A percentile compares a stretch with the other conserved stretches of the same genome.
Conservation (phyloP, 2,329 filamentous ascomycete species). For the Lecanicillium sp. region DNA sequence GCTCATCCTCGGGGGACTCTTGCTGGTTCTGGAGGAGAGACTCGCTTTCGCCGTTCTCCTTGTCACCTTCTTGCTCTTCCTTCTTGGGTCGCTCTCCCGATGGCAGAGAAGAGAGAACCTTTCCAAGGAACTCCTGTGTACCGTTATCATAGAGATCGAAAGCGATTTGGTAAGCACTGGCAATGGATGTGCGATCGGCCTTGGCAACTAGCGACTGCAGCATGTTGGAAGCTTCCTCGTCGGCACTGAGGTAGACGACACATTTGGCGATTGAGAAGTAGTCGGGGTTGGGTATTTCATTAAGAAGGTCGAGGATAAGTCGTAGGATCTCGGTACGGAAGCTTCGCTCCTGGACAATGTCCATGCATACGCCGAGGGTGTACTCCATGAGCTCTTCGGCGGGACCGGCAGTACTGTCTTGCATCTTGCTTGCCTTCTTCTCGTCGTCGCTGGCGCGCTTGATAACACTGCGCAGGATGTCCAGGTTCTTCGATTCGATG, state of each 20-base stretch:
- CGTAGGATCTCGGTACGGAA: slow-evolving; percentile 79
- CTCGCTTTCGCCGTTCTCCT: slow-evolving; percentile 39
- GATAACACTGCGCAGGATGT: slow-evolving; percentile 81
- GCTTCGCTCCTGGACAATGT: slow-evolving; percentile 87
- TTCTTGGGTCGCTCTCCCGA: slow-evolving; percentile 40
- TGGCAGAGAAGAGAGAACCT: slow-evolving; percentile 77
- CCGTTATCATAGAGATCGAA: slow-evolving; percentile 99
- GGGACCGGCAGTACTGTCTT: slow-evolving; percentile 47
- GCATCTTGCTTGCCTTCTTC: slow-evolving; percentile 53
- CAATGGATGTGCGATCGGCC: slow-evolving; percentile 69
- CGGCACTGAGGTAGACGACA: slow-evolving; percentile 89
- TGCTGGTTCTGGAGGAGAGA: slow-evolving; percentile 44
- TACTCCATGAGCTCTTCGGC: slow-evolving; percentile 97
- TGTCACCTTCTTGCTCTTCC: slow-evolving; percentile 37
- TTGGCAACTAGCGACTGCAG: slow-evolving; percentile 75
- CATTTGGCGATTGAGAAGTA: slow-evolving; percentile 98
- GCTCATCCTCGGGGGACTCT: slow-evolving; percentile 48
- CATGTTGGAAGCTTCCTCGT: slow-evolving; percentile 83
- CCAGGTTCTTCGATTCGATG: slow-evolving; percentile 86
- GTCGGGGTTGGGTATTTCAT: slow-evolving; percentile 84
- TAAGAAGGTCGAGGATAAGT: slow-evolving; percentile 90
- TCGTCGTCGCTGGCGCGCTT: slow-evolving; percentile 83
- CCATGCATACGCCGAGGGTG: slow-evolving; percentile 92
- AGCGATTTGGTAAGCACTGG: slow-evolving; percentile 92
- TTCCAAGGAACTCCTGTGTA: slow-evolving; percentile 91